These are phyloP conservation scores for Breynia disticha DNA, from an alignment of 441 rosid genomes.

Conservation along the genomic window DNA sequence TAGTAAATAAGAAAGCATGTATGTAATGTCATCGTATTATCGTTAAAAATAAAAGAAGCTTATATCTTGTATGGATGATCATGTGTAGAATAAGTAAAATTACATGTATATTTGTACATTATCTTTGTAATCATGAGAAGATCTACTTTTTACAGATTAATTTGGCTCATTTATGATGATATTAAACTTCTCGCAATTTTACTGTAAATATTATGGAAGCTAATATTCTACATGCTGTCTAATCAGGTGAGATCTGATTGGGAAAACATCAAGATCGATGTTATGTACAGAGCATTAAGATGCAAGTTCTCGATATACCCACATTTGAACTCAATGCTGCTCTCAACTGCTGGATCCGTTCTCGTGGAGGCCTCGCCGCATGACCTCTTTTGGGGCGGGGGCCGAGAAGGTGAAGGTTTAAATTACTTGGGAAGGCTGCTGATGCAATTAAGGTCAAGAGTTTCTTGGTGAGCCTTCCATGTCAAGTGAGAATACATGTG, in stretches of 20 bases:
- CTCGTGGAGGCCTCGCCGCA: slow-evolving; percentile 92
- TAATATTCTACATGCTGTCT: not conserved
- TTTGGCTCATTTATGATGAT: not conserved
- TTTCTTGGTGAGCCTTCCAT: slow-evolving; percentile 51
- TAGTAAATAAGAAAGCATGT: not conserved
- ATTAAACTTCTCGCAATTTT: not conserved
- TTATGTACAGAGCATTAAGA: slow-evolving; percentile 66
- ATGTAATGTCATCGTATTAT: not conserved
- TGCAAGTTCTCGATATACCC: slow-evolving; percentile 84
- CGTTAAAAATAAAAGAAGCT: not conserved
- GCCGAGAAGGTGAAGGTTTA: slow-evolving; percentile 88
- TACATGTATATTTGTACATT: no score
- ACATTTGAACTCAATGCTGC: slow-evolving; percentile 66
- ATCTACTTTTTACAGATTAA: no score
- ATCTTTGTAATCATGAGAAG: no score
- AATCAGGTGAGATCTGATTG: slow-evolving; percentile 76
- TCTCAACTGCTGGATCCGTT: slow-evolving; percentile 65
- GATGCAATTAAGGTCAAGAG: slow-evolving; percentile 77
- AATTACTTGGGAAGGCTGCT: slow-evolving; percentile 80
- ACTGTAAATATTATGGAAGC: slow-evolving; percentile 1
- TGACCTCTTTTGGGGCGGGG: slow-evolving; percentile 93
- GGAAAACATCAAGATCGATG: slow-evolving; percentile 63
- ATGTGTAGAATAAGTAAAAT: no score
- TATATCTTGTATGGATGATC: no score
- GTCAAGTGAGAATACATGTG: slow-evolving; percentile 26